A percentile compares a stretch with the other conserved stretches of the same genome.
These are phyloP conservation scores for Trichoderma aggressivum DNA, from an alignment of 2,329 filamentous ascomycete species.

Conservation along the genomic window DNA sequence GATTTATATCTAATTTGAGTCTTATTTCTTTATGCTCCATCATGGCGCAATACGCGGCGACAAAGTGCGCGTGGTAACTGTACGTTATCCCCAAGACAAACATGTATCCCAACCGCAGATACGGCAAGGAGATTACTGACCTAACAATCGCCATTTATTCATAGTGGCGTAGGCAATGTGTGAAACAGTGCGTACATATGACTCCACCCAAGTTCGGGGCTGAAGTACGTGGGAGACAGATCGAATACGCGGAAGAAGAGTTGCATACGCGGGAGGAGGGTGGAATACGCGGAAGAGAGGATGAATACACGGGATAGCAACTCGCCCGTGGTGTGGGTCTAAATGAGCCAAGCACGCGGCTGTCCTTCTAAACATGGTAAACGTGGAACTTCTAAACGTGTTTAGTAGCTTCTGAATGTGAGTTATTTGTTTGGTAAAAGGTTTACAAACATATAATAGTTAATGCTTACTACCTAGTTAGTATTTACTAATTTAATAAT, in stretches of 20 bases:
- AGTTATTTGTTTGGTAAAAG: background rate
- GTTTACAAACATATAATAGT: too few relatives aligned
- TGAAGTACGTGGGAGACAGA: background rate
- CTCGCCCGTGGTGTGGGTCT: background rate
- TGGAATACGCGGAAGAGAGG: background rate
- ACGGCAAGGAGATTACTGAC: background rate
- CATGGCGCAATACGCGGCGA: background rate
- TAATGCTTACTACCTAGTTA: too few relatives aligned
- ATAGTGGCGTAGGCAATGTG: background rate
- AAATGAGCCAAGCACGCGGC: background rate
- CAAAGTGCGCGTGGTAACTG: background rate
- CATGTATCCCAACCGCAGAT: background rate
- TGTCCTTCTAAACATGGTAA: background rate
- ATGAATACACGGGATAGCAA: background rate
- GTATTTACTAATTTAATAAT: too few relatives aligned
- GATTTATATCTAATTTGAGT: background rate
- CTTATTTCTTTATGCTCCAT: background rate
- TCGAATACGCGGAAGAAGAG: background rate
- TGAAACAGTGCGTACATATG: background rate
- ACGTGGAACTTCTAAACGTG: too few relatives aligned
- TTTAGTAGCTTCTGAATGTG: background rate
- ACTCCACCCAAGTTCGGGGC: background rate
- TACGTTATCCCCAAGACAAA: background rate
- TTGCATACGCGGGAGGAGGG: background rate
- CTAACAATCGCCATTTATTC: background rate